Base-by-base conservation (phyloP, 2,329 filamentous ascomycete species). In the Fusarium paranaense region DNA sequence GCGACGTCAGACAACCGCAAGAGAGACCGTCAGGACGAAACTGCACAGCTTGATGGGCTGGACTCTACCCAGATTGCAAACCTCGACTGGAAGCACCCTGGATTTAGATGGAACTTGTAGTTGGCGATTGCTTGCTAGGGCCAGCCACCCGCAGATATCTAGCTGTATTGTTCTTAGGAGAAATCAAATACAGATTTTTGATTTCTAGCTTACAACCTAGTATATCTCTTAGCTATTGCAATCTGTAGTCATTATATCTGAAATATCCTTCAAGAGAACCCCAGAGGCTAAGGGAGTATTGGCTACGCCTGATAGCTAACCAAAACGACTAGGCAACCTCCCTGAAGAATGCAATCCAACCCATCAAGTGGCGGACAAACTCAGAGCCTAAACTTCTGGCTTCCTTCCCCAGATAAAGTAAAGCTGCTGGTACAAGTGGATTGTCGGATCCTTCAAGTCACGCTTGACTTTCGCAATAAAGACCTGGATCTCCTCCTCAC, bases 41-140 rank as follows among this genome's bases (percentile, higher is more conserved):
- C 90, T 79, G 80, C 83, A 32, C 89, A 90, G 74, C 77, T 93
- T 75, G 85, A 85, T 0, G 91, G 90, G 0, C 73, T 91, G 78
- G 85, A 82, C n/a, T 80, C 84, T 71, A 80, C 86, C 76, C 83
- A 90, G 76, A 82, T 92, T 18, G 85, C 89, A 71, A 88, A 90
- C 76, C 78, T 93, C 70, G 91, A 93, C 77, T 93, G 90, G 90
- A 88, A 86, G 74, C 91, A 94, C 80, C 92, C 92, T 6, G 88
- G 83, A 2, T 93, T 93, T 78, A 87, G 89, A 73, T 93, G 92
- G 92, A 38, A 38, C 35, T n/a, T 38, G 37, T 38, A 38, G 37
- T 38, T 38, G 37, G 37, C 37, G 18, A n/a, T 38, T 38, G 9
- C 8, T 38, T n/a, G 18, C 37, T 10, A n/a, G 37, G 37, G 18